Evolutionary conservation across 2,329 filamentous ascomycete genomes (phyloP).

Genomic region (Polychaeton citri): DNA sequence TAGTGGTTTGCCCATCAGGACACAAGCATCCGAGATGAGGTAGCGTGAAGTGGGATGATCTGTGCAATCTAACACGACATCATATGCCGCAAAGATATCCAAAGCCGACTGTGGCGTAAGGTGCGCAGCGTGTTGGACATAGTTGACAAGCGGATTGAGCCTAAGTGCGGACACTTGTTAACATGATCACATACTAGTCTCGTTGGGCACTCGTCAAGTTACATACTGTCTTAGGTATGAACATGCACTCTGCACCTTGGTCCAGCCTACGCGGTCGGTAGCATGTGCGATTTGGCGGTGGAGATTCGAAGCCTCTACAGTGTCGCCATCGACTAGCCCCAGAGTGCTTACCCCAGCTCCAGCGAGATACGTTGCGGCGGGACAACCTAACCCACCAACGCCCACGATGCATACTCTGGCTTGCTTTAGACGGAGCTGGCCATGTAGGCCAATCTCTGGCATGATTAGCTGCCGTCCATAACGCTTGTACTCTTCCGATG

Average conservation of each 20-base stretch:
- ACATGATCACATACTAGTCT: no score
- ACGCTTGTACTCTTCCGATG: conserved; percentile 61
- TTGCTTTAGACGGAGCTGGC: conserved; percentile 59
- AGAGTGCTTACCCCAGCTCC: conserved; percentile 76
- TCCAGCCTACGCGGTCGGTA: conserved; percentile 54
- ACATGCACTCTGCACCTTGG: conserved; percentile 63
- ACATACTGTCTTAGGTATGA: conserved; percentile 31
- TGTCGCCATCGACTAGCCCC: conserved; percentile 77
- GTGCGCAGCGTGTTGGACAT: conserved; percentile 48
- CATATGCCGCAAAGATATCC: conserved; percentile 55
- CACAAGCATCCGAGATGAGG: conserved; percentile 79
- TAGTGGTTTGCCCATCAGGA: conserved; percentile 64
- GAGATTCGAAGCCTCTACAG: conserved; percentile 78
- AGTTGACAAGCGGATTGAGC: conserved; percentile 59
- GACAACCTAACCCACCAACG: conserved; percentile 80
- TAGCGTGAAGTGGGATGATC: conserved; percentile 88
- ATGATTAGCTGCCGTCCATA: conserved; percentile 90
- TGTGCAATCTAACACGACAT: conserved; percentile 85
- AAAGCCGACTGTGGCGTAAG: conserved; percentile 57
- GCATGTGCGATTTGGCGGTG: conserved; percentile 83
- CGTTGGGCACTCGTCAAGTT: no score
- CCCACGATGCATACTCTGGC: conserved; percentile 70
- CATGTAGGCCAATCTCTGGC: conserved; percentile 63
- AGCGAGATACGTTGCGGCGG: conserved; percentile 82
- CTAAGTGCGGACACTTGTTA: no score